Percentiles rank a stretch among this genome's conserved stretches.
Evolutionary conservation across 768 basidiomycete genomes (phyloP).

Genomic region (Hygrocybe coccinea): DNA sequence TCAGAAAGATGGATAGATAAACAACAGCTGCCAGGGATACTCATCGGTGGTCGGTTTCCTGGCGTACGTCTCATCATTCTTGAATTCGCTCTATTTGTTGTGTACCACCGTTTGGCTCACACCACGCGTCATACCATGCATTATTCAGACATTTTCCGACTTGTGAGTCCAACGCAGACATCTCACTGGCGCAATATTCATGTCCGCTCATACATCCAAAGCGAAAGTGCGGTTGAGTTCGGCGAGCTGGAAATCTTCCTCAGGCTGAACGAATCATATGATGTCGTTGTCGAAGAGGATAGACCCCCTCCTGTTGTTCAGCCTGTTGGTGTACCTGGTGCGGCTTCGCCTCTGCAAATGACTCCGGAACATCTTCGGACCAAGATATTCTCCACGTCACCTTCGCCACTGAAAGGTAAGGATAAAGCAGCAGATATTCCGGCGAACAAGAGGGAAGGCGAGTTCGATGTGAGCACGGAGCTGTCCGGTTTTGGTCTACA

Average conservation of each 20-base stretch:
- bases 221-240: slow-evolving; percentile 83
- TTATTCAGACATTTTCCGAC: slow-evolving; percentile 57
- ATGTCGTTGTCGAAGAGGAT: slow-evolving; percentile 54
- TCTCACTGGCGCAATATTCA: not conserved
- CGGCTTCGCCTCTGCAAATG: slow-evolving; percentile 69
- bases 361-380: slow-evolving; percentile 67
- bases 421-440: slow-evolving; percentile 34
- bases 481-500: slow-evolving; percentile 68
- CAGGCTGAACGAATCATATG: slow-evolving; percentile 66
- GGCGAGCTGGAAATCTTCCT: slow-evolving; percentile 68
- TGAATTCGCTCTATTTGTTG: slow-evolving; percentile 8
- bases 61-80: slow-evolving; percentile 52
- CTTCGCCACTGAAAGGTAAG: slow-evolving; percentile 41
- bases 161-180: slow-evolving; percentile 48
- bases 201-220: slow-evolving; percentile 22
- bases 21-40: slow-evolving; percentile 78
- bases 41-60: slow-evolving; percentile 70
- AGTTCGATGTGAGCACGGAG: slow-evolving; percentile 63
- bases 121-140: not conserved
- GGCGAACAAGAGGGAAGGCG: slow-evolving; percentile 51
- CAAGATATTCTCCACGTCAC: slow-evolving; percentile 44
- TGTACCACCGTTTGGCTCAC: not conserved
- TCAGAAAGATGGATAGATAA: slow-evolving; percentile 47
- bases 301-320: slow-evolving; percentile 48
- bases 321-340: slow-evolving; percentile 80